phyloP scores from a whole-genome alignment of 2,329 filamentous ascomycete genomes.

The Cladosporium sp. region DNA sequence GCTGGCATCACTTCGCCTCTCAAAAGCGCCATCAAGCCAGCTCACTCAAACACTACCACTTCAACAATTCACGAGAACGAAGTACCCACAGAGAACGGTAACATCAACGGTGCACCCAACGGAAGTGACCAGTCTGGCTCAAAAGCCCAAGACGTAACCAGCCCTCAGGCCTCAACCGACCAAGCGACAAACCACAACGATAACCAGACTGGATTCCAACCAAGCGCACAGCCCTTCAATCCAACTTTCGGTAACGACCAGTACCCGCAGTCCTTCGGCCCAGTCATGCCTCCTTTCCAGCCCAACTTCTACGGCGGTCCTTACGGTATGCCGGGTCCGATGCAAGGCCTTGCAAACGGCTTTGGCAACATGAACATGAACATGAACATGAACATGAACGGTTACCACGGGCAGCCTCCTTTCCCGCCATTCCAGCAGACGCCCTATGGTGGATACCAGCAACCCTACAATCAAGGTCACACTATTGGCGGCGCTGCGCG shows the following conservation, averaged over 20 bases:
- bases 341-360: constrained; percentile 57
- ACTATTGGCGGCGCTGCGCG: constrained; percentile 36
- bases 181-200: constrained; percentile 41
- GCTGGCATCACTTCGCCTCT: constrained; percentile 22
- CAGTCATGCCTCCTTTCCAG: constrained; percentile 9
- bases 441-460: constrained; percentile 53
- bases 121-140: background rate
- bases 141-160: constrained; percentile 59
- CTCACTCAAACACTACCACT: constrained; percentile 37
- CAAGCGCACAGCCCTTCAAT: constrained; percentile 74
- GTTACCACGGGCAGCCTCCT: constrained; percentile 39
- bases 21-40: constrained; percentile 20
- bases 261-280: constrained; percentile 24
- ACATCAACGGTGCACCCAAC: constrained; percentile 50
- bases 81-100: constrained; percentile 56
- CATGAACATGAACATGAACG: constrained; percentile 56
- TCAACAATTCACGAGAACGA: constrained; percentile 66
- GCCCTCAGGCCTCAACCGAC: constrained; percentile 44
- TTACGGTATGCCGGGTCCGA: constrained; percentile 13
- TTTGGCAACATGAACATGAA: constrained; percentile 64
- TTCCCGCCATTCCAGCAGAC: constrained; percentile 39
- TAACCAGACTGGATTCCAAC: constrained; percentile 71
- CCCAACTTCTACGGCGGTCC: constrained; percentile 6
- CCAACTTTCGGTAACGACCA: constrained; percentile 34
- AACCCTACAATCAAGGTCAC: constrained; percentile 37